Evolutionary conservation across 108 stramenopile species (phyloP), one percentile per base, ranked within the genome.

Genomic region (Pseudonitzschia multistriata): DNA sequence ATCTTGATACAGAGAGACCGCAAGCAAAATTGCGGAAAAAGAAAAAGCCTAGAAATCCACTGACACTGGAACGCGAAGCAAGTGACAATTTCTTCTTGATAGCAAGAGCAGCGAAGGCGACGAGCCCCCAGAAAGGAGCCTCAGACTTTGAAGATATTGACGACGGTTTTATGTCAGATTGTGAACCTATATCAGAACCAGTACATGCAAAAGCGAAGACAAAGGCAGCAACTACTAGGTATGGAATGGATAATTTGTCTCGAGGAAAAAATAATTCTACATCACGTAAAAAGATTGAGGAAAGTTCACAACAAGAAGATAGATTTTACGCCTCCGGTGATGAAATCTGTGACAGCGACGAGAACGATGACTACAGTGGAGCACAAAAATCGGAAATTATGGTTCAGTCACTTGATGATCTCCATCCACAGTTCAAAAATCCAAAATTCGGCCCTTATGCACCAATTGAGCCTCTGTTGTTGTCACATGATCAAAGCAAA

Each of bases 371-470:
- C 50, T 52, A 52, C 22, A 25, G 19, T 3, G 50, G 8, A 1
- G 17, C 7, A 45, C 3, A 45, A 17, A 1, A 45, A 13, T 17
- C 13, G 42, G 17, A 45, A 4, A 45, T 17, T 2, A 2, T 10
- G 17, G 8, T 17, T 45, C 15, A 24, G 22, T 52, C 50, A 22
- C 1, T 29, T 45, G 49, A 56, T 28, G 39, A 62, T 34, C 68
- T 88, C 22, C 86, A 87, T 69, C 92, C 92, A 24, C 36, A 77
- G 14, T 81, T 93, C 70, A 73, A 74, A 19, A 65, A 79, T 52
- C 92, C 92, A 0, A 85, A 88, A 50, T 76, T 88, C 53, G 86
- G 84, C n/a, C 77, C 85, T 19, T 84, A 75, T n/a, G 71, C 67
- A 7, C 50, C 50, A 25, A 49, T 71, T 54, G 66, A 84, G 19